A percentile compares a stretch with the other conserved stretches of the same genome.
phyloP scores from a whole-genome alignment of 768 basidiomycete genomes.

The Megacollybia marginata region DNA sequence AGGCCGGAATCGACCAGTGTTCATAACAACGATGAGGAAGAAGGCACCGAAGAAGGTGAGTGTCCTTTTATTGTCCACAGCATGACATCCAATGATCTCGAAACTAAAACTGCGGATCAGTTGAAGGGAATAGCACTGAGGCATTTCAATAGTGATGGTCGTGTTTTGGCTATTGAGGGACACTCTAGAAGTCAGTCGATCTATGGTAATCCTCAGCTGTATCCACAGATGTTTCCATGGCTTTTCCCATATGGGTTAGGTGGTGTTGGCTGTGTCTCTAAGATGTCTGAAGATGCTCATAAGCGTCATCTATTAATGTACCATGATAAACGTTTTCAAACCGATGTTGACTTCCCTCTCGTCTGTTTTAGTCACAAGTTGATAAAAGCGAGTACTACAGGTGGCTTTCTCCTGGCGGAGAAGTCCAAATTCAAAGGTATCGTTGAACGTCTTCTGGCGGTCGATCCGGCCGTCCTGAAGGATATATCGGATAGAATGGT shows the following conservation, averaged over 20 bases:
- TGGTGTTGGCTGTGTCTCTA: constrained; percentile 8
- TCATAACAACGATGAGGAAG: constrained; percentile 13
- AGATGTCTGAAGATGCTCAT: neutral
- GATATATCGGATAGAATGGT: neutral
- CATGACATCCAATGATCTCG: constrained; percentile 13
- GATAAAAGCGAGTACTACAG: neutral
- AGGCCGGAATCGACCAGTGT: constrained; percentile 5
- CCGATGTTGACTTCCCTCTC: neutral
- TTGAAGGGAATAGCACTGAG: constrained; percentile 3
- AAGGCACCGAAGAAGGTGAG: constrained; percentile 6
- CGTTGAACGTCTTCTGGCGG: neutral
- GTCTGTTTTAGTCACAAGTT: neutral
- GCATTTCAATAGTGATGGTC: constrained; percentile 7
- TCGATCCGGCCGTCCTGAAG: neutral
- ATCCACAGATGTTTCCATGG: constrained; percentile 2
- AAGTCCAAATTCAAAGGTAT: neutral
- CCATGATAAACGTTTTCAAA: neutral
- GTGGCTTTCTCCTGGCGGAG: neutral
- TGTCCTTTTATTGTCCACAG: constrained; percentile 20
- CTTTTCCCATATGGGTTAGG: constrained; percentile 21
- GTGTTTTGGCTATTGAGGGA: constrained; percentile 21
- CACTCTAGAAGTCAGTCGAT: neutral
- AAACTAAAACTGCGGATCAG: neutral
- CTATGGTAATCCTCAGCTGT: neutral
- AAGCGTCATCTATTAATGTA: neutral